Percentiles rank a stretch among this genome's conserved stretches.
phyloP scores from a whole-genome alignment of 2,329 filamentous ascomycete species.

The Chaetomiaceae sp. region DNA sequence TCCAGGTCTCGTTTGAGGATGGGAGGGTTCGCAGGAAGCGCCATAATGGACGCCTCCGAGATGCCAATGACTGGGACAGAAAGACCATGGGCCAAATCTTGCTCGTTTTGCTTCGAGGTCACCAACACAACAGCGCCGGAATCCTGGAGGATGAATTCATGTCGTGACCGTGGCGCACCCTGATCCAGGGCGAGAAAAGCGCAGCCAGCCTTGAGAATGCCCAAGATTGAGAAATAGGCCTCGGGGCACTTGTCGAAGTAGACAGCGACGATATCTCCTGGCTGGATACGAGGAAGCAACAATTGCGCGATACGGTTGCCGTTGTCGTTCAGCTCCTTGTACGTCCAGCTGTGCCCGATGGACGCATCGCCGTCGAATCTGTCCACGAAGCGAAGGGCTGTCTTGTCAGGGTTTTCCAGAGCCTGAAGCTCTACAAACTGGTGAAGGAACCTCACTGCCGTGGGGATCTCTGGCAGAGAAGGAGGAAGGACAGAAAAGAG shows the following conservation, averaged over 20 bases:
- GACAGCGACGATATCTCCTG: constrained; percentile 64
- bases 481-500: constrained; percentile 65
- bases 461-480: constrained; percentile 50
- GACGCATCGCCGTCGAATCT: constrained; percentile 44
- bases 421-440: constrained; percentile 70
- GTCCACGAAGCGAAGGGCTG: constrained; percentile 71
- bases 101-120: constrained; percentile 36
- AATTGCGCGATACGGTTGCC: constrained; percentile 70
- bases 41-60: constrained; percentile 30
- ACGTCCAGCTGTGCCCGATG: constrained; percentile 62
- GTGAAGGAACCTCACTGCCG: constrained; percentile 61
- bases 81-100: constrained; percentile 32
- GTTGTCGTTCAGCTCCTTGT: constrained; percentile 62
- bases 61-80: constrained; percentile 33
- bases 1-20: constrained; percentile 32
- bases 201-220: constrained; percentile 76
- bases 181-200: constrained; percentile 78
- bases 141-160: constrained; percentile 72
- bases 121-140: constrained; percentile 62
- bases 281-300: constrained; percentile 44
- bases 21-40: constrained; percentile 23
- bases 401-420: constrained; percentile 47
- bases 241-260: constrained; percentile 84
- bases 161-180: constrained; percentile 64
- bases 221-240: constrained; percentile 76